Conservation (phyloP, 768 basidiomycete genomes). For the Megacollybia marginata region DNA sequence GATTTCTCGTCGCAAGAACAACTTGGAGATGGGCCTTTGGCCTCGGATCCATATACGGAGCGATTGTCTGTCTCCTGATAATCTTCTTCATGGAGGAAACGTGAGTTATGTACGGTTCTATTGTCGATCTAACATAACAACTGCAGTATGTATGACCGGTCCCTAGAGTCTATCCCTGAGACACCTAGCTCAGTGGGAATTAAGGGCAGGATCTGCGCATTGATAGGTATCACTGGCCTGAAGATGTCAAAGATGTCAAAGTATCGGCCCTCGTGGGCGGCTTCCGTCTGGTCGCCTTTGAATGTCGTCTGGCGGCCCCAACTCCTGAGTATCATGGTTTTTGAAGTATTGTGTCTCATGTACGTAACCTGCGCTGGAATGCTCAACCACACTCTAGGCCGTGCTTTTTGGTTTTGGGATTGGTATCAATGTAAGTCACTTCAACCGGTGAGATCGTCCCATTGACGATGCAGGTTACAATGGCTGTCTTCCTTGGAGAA, state of each 20-base stretch:
- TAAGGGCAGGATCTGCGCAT: conserved; percentile 45
- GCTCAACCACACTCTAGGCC: conserved; percentile 12
- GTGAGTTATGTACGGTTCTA: conserved; percentile 23
- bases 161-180: conserved; percentile 40
- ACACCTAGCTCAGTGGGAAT: conserved; percentile 29
- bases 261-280: conserved; percentile 46
- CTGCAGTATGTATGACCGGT: conserved; percentile 56
- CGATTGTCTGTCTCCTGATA: conserved; percentile 49
- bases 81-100: conserved; percentile 60
- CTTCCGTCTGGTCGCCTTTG: conserved; percentile 36
- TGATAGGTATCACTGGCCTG: conserved; percentile 56
- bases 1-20: conserved; percentile 56
- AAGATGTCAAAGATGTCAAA: conserved; percentile 53
- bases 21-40: conserved; percentile 65
- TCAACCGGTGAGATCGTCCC: not conserved
- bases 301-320: conserved; percentile 63
- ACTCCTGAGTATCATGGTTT: conserved; percentile 39
- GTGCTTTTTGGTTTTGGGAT: conserved; percentile 28
- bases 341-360: conserved; percentile 26
- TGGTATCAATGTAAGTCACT: conserved; percentile 44
- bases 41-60: conserved; percentile 52
- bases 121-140: not conserved
- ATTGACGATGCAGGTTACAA: conserved; percentile 41
- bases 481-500: conserved; percentile 54
- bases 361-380: not conserved